Conservation (phyloP, 2,329 filamentous ascomycete genomes). For the Diaporthe vaccinii region DNA sequence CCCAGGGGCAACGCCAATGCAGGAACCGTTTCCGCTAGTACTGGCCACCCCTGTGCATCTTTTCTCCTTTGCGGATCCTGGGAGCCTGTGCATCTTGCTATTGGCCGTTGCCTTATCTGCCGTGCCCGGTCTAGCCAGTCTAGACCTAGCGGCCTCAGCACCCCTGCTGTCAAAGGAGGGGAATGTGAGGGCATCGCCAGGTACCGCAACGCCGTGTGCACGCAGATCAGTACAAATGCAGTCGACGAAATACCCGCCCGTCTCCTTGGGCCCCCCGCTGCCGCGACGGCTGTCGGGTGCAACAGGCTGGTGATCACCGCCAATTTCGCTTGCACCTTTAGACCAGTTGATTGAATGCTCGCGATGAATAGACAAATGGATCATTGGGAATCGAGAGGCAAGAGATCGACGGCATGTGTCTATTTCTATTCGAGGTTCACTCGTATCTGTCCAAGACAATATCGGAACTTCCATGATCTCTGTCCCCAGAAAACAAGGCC, state of each 20-base stretch:
- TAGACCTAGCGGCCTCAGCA: not conserved
- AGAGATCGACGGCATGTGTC: slow-evolving; percentile 20
- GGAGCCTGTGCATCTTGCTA: not conserved
- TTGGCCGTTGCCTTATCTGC: not conserved
- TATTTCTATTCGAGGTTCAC: slow-evolving; percentile 15
- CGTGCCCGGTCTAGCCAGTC: not conserved
- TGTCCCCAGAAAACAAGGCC: slow-evolving; percentile 16
- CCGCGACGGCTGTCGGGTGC: not conserved
- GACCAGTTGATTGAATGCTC: not conserved
- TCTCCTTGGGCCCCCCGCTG: not conserved
- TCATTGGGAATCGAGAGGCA: not conserved
- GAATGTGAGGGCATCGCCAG: not conserved
- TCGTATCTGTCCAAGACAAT: slow-evolving; percentile 19
- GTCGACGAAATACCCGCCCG: not conserved
- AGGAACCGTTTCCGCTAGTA: slow-evolving; percentile 33
- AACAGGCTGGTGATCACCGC: not conserved
- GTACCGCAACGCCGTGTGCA: not conserved
- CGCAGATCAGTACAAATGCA: not conserved
- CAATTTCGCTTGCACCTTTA: slow-evolving; percentile 15
- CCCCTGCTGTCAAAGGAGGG: slow-evolving; percentile 10
- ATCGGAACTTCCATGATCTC: slow-evolving; percentile 9
- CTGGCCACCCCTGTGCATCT: slow-evolving; percentile 21
- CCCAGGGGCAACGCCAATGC: slow-evolving; percentile 34
- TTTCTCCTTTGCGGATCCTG: slow-evolving; percentile 14
- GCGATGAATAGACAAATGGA: not conserved